Evolutionary conservation across 306 rosid species (phyloP), one percentile per base, ranked within the genome.

Genomic region (Prunus kanzakura): DNA sequence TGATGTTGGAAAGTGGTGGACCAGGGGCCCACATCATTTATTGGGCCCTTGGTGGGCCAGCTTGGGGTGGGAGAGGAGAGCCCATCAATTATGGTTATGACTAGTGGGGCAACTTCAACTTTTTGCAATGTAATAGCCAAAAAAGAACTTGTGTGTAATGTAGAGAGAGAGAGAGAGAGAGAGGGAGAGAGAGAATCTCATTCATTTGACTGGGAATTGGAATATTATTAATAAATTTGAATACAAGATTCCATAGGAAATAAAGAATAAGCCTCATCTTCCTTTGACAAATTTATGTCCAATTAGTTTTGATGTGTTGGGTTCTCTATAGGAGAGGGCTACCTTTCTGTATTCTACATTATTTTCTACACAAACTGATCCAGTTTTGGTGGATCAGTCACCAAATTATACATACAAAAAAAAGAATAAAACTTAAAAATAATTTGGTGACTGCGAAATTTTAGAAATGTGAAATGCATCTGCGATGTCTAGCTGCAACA

Each of bases 381-480:
- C 32, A 27, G 46, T 3, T 75, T 58, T 64, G 73, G 78, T 27
- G 45, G 81, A 80, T 65, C 67, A 65, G 52, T 19, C 63, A 56
- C 58, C 51, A 74, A 73, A 58, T 25, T 11, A 60, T 25, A 20
- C 18, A 55, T 1, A n/a, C 8, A 18, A 56, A 43, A 67, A 60
- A 79, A 68, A 79, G 1, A 11, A 10, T 3, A 29, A 4, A 58
- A 6, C 5, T 1, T 18, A 19, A 35, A 2, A 15, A 5, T 43
- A 46, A 32, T 32, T 32, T 32, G 38, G 38, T 5, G 38, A 32
- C 38, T 32, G 1, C 1, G 38, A 32, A 32, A 32, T n/a, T 25
- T 76, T 50, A 90, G 79, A 90, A 87, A 81, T 93, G 97, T 13
- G 97, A 92, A 65, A 92, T 90, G 88, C 97, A 92, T 89, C 98